Base-by-base conservation (phyloP, 108 stramenopile species). In the Skeletonema marinoi region DNA sequence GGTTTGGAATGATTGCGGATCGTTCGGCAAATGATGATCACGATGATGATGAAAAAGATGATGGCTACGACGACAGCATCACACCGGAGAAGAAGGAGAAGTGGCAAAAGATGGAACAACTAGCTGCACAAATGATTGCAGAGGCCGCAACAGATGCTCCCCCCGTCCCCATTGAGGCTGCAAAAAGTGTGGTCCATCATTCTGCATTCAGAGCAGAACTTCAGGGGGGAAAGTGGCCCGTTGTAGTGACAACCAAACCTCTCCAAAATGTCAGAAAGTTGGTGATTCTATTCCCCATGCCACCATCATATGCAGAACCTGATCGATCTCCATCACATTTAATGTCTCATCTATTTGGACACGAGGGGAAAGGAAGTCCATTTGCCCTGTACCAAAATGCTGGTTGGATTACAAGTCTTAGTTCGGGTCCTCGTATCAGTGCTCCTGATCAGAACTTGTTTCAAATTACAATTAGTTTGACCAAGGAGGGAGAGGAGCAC, bases 351-450 rank as follows among this genome's bases (percentile, higher is more conserved):
- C 73, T 93, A 14, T 78, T 96, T 17, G 95, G 95, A 7, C 95
- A 96, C 67, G 95, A 96, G 80, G 91, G 92, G 12, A 32, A 74
- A 12, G 90, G 91, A 10, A 86, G 84, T 63, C 39, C 82, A 3
- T 96, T 95, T 81, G 90, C 90, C 4, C 41, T 86, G 1, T 78
- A 92, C 50, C 94, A 95, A 74, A 83, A 91, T 80, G 62, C 65
- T 31, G 91, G 90, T 6, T 75, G 86, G 71, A 59, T 92, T 10
- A 81, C 79, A 61, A 71, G 87, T 6, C 65, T 96, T 4, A 85
- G 85, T 9, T 78, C 90, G 0, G 95, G 95, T 16, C 64, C 73
- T 42, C 81, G 93, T 3, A 70, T 89, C 32, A 41, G 77, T 33
- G 84, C 78, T 65, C 88, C 91, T 12, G 91, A 92, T 79, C 90